A percentile compares a stretch with the other conserved stretches of the same genome.
Evolutionary conservation across 129 eudicot genomes (phyloP).

Genomic region (Rutidosis leptorrhynchoides): DNA sequence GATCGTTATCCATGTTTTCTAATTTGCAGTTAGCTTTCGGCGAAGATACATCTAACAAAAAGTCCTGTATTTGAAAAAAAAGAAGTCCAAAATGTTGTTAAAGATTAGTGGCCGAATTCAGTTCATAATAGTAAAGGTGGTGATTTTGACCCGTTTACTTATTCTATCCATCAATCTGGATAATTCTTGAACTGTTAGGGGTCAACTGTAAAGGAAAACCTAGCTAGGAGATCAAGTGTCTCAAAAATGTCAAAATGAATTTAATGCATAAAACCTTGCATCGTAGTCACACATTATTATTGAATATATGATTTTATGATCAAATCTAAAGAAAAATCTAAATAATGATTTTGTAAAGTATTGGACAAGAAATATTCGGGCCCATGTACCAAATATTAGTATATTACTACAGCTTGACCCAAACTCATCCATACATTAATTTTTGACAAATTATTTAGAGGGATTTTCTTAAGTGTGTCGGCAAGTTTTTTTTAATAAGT

Average conservation of each 20-base stretch:
- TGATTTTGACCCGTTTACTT: neutral
- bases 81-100: neutral
- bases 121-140: neutral
- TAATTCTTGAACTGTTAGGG: neutral
- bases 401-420: neutral
- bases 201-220: neutral
- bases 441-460: neutral
- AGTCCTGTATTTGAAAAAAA: conserved; percentile 44
- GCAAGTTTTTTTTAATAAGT: too few relatives aligned
- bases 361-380: neutral
- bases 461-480: neutral
- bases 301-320: neutral
- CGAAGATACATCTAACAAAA: conserved; percentile 32
- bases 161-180: neutral
- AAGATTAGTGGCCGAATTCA: neutral
- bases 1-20: conserved; percentile 29
- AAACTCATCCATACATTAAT: neutral
- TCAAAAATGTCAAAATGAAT: neutral
- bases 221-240: neutral
- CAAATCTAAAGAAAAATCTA: neutral
- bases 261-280: neutral
- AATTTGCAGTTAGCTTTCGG: conserved; percentile 31
- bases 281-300: neutral
- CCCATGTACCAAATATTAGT: neutral
- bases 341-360: neutral